phyloP scores from a whole-genome alignment of 129 eudicot species.

The Logfia minima region DNA sequence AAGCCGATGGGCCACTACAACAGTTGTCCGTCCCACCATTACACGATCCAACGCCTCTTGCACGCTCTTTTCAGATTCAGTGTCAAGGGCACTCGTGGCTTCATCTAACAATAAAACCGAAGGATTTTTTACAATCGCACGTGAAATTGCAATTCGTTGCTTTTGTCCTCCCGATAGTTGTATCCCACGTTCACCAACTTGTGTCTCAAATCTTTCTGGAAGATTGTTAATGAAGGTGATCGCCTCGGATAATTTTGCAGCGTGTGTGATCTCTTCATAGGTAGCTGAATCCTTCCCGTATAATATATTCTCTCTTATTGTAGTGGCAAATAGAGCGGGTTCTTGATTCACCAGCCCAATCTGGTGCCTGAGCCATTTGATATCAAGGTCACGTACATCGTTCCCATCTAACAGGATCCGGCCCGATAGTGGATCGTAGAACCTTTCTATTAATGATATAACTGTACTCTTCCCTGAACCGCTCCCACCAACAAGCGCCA shows the following conservation, averaged over 20 bases:
- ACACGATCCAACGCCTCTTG: conserved; percentile 99
- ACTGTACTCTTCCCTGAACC: conserved; percentile 99
- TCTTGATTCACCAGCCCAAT: conserved; percentile 97
- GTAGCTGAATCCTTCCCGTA: conserved; percentile 93
- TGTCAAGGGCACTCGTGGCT: conserved; percentile 99
- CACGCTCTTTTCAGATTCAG: conserved; percentile 96
- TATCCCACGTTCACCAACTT: conserved; percentile 97
- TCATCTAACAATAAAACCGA: conserved; percentile 86
- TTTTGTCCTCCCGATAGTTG: conserved; percentile 98
- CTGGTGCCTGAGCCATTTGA: conserved; percentile 87
- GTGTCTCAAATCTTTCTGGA: conserved; percentile 96
- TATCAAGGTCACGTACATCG: conserved; percentile 68
- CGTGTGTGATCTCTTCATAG: conserved; percentile 77
- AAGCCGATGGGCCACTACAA: conserved; percentile 93
- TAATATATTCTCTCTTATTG: conserved; percentile 81
- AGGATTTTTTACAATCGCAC: conserved; percentile 93
- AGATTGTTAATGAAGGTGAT: conserved; percentile 80
- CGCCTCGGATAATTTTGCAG: conserved; percentile 97
- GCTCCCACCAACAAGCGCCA: conserved; percentile 97
- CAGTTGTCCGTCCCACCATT: conserved; percentile 98
- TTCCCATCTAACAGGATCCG: conserved; percentile 65
- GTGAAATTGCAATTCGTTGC: conserved; percentile 94
- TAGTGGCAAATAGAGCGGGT: conserved; percentile 96
- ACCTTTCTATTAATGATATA: conserved; percentile 86
- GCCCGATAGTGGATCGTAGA: conserved; percentile 87